Conservation (phyloP, 1,284 basidiomycete species). For the Trichosporon faecale region DNA sequence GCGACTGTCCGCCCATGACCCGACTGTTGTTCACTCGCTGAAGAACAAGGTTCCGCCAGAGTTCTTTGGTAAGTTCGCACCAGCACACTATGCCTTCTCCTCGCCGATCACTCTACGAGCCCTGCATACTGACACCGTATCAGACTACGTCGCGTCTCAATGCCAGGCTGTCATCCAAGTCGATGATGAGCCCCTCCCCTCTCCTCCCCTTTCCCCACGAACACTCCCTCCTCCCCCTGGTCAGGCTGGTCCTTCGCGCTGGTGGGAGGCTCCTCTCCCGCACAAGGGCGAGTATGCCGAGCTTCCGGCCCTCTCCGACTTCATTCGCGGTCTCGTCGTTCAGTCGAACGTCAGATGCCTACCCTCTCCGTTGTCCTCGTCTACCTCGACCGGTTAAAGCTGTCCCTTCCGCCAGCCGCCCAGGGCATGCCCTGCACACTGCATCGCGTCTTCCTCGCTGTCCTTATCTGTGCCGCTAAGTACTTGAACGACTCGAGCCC, state of each 20-base stretch:
- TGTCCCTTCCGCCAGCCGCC: conserved; percentile 76
- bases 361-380: conserved; percentile 91
- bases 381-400: conserved; percentile 82
- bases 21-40: conserved; percentile 56
- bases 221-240: conserved; percentile 30
- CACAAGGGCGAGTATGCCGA: conserved; percentile 38
- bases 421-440: conserved; percentile 69
- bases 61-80: conserved; percentile 62
- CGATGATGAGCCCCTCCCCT: conserved; percentile 25
- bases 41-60: conserved; percentile 55
- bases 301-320: conserved; percentile 73
- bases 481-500: conserved; percentile 95
- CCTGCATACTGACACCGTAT: conserved; percentile 52
- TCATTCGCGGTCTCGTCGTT: conserved; percentile 78
- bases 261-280: conserved; percentile 46
- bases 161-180: conserved; percentile 47
- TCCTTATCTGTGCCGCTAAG: conserved; percentile 92
- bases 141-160: conserved; percentile 36
- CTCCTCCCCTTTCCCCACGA: conserved; percentile 23
- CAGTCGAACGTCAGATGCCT: conserved; percentile 86
- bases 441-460: conserved; percentile 92
- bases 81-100: background rate
- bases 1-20: conserved; percentile 64
- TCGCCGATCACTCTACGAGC: background rate
- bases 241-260: conserved; percentile 21